phyloP scores from a whole-genome alignment of 2,329 filamentous ascomycete genomes.

The Bipolaris sorokiniana region DNA sequence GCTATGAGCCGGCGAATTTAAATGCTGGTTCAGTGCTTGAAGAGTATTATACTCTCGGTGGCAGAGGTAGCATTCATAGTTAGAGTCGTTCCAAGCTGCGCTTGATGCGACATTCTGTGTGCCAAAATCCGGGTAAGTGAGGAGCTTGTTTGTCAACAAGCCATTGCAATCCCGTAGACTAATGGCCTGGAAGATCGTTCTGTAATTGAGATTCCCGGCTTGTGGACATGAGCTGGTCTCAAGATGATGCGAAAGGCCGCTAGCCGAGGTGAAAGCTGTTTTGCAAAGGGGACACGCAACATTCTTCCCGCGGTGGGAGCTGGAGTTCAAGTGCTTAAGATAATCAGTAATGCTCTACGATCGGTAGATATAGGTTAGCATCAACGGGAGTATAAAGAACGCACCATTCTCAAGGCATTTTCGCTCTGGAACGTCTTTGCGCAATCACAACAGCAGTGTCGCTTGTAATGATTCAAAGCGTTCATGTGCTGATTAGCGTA shows the following conservation, averaged over 20 bases:
- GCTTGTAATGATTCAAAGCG: slow-evolving; percentile 17
- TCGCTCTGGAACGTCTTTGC: background rate
- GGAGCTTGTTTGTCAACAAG: slow-evolving; percentile 59
- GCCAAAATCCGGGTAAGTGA: slow-evolving; percentile 42
- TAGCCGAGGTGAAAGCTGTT: slow-evolving; percentile 55
- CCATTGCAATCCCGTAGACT: slow-evolving; percentile 56
- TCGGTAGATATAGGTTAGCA: background rate
- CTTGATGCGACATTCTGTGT: slow-evolving; percentile 38
- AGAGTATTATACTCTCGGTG: slow-evolving; percentile 49
- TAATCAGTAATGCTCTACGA: background rate
- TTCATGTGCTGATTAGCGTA: slow-evolving; percentile 4
- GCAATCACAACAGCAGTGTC: background rate
- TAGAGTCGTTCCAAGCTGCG: slow-evolving; percentile 53
- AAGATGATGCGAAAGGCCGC: slow-evolving; percentile 63
- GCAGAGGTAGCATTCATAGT: slow-evolving; percentile 63
- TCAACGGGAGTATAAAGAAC: background rate
- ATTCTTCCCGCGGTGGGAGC: slow-evolving; percentile 54
- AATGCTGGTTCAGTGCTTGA: slow-evolving; percentile 57
- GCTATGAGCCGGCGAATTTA: slow-evolving; percentile 61
- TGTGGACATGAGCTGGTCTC: slow-evolving; percentile 61
- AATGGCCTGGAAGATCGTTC: slow-evolving; percentile 56
- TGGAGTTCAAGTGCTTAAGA: slow-evolving; percentile 58
- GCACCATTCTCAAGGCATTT: slow-evolving; percentile 13
- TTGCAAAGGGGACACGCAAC: slow-evolving; percentile 65
- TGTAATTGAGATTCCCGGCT: slow-evolving; percentile 55